Evolutionary conservation across 2,329 filamentous ascomycete genomes (phyloP), one percentile per base, ranked within the genome.

Genomic region (Calonectria pauciramosa): DNA sequence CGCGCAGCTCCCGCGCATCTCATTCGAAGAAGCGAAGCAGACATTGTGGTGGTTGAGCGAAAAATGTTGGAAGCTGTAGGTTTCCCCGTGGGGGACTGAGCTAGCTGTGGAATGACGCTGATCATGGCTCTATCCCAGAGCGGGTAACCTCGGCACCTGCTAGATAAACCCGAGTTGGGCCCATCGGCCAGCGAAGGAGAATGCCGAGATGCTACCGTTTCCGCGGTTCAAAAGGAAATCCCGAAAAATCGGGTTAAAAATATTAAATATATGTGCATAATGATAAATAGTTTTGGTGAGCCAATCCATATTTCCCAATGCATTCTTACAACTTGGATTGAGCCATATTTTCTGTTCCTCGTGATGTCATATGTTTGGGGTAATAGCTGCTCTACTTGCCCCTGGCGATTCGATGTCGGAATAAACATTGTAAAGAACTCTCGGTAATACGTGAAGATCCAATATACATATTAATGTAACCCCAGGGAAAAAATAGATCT

Each of bases 81-180:
- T 56, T 67, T 76, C 71, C 74, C 75, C 78, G 70, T 74, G 70
- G 75, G 70, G 75, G 75, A 64, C 23, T 72, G 30, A 60, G 34
- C 65, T 56, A 52, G 16, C 18, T 68, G 72, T 76, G 70, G 73
- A 63, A 73, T 54, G 54, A 71, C 76, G 77, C 75, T 72, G 68
- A 74, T 77, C 75, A 74, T 74, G 54, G 52, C 28, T 52, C 6
- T 72, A 41, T 56, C 34, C 47, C 63, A 44, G 68, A 34, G 78
- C 86, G 86, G 86, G 79, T 87, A 87, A 86, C 85, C 86, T 87
- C 86, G 86, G 86, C 84, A 82, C 81, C 82, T 70, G 73, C 74
- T 78, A 75, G 72, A 75, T 71, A 69, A 51, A 41, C 73, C 73
- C 74, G 74, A 72, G 56, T 23, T n/a, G 30, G 71, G 32, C 41